Evolutionary conservation across 495 filamentous ascomycete genomes (phyloP), one percentile per base, ranked within the genome.

Genomic region (Recurvomyces mirabilis): DNA sequence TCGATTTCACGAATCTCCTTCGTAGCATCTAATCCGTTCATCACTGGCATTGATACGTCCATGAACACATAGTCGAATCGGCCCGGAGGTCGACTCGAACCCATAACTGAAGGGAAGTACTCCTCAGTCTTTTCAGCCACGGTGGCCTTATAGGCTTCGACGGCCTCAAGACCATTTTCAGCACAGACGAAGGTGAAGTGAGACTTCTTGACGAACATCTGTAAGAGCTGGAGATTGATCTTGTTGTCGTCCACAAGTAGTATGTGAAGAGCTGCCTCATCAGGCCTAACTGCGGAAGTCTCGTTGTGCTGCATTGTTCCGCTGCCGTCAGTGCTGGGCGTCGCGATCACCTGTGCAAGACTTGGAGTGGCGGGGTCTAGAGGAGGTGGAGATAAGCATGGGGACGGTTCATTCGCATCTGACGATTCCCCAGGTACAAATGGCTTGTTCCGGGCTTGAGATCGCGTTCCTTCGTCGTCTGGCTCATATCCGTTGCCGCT

Each of bases 101-200:
- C 15, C 13, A 18, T 11, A 9, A 28, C 19, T n/a, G 17, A 14
- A n/a, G 20, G 25, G n/a, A n/a, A n/a, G n/a, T n/a, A n/a, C n/a
- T n/a, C n/a, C n/a, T n/a, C n/a, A n/a, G n/a, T n/a, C 10, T 9
- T 5, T 4, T 12, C 21, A 15, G 37, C 20, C 10, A 15, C 23
- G 11, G 5, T 12, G n/a, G 35, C 46, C 4, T 31, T 46, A 37
- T 55, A 58, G 6, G 17, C 40, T 13, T 40, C 21, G 7, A 60
- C 21, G 1, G 58, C 58, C 42, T 58, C 52, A 1, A 49, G 47
- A 3, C 58, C 58, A 40, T 60, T 56, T 22, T 39, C 36, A 7
- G 58, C 58, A 25, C 13, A 15, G 17, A 14, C 10, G 46, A 36
- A 42, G 2, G 10, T 11, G 33, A 36, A 38, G 1, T 15, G n/a